Base-by-base conservation (phyloP, 352 stramenopile genomes). In the Globisporangium nodosum region DNA sequence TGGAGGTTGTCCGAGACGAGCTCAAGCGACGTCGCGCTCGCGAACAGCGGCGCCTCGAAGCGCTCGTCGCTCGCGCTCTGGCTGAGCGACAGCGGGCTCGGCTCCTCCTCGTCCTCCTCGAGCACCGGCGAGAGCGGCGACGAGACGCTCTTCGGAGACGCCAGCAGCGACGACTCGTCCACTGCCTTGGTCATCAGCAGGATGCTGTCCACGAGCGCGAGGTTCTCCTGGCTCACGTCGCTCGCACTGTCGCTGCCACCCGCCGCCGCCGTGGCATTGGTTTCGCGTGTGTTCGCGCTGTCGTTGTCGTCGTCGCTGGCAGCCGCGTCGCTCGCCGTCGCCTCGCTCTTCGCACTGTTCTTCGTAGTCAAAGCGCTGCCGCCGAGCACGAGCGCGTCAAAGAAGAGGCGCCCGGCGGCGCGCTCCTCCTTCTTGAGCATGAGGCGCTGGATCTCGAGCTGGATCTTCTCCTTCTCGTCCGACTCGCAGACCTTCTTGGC, bases 401-500 rank as follows among this genome's bases (percentile, higher is more conserved):
- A 74, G 42, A 76, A 56, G 49, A 58, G 59, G 30, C 62, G 60
- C 7, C 45, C 45, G n/a, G 68, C 63, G 16, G 65, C 62, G 12
- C 70, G 59, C 49, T 80, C 71, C 61, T 77, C 72, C 60, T 90
- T 88, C 71, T 85, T 81, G 37, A 70, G 82, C 70, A 83, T 88
- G 37, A 94, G 63, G 6, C 84, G 84, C 63, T 88, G 78, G 61
- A 94, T 94, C 68, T 94, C 84, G 35, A 72, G 74, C 57, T 92
- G 70, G 54, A 94, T 92, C 59, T 89, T 77, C 58, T 88, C 81
- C 63, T 88, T 87, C 64, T 94, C 85, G 47, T 92, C 85, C 31
- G 71, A 74, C 56, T 90, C 85, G 72, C 81, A 90, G 58, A 92
- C 87, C 60, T 88, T 88, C 67, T 90, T 92, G 31, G 78, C 81